These are phyloP conservation scores for Penicillium bovifimosum DNA, from an alignment of 495 filamentous ascomycete species.

Conservation along the genomic window DNA sequence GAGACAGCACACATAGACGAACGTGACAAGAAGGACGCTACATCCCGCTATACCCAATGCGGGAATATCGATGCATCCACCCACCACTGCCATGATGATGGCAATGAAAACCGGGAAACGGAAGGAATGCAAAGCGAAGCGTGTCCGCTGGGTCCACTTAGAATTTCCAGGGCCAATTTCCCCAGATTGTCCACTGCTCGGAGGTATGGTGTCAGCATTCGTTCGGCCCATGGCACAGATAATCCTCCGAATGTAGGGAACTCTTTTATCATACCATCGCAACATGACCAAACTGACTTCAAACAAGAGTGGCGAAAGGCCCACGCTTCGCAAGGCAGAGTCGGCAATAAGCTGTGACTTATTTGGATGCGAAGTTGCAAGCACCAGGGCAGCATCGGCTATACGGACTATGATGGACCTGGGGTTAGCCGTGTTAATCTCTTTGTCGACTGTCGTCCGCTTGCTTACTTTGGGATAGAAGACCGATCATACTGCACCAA, in stretches of 20 bases:
- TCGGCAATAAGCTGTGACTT: constrained; percentile 19
- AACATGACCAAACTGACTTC: constrained; percentile 33
- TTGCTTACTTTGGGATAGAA: no score
- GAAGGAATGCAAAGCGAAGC: constrained; percentile 19
- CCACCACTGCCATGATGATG: constrained; percentile 25
- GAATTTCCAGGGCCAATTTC: constrained; percentile 28
- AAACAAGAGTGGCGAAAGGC: constrained; percentile 33
- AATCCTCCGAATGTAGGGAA: background rate
- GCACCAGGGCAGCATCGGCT: no score
- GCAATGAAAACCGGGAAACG: constrained; percentile 25
- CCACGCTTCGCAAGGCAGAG: constrained; percentile 24
- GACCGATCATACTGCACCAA: no score
- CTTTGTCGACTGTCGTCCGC: no score
- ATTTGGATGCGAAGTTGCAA: no score
- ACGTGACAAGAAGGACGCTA: constrained; percentile 19
- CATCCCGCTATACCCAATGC: constrained; percentile 22
- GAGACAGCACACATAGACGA: constrained; percentile 25
- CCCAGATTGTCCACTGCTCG: constrained; percentile 28
- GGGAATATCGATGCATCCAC: constrained; percentile 16
- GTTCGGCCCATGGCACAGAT: background rate
- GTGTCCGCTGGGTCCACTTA: constrained; percentile 17
- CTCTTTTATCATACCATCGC: constrained; percentile 19
- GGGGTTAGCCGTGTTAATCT: no score
- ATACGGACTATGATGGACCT: no score
- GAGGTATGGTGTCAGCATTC: background rate